Evolutionary conservation across 2,329 filamentous ascomycete species (phyloP), one percentile per base, ranked within the genome.

Genomic region (Juglanconis sp.): DNA sequence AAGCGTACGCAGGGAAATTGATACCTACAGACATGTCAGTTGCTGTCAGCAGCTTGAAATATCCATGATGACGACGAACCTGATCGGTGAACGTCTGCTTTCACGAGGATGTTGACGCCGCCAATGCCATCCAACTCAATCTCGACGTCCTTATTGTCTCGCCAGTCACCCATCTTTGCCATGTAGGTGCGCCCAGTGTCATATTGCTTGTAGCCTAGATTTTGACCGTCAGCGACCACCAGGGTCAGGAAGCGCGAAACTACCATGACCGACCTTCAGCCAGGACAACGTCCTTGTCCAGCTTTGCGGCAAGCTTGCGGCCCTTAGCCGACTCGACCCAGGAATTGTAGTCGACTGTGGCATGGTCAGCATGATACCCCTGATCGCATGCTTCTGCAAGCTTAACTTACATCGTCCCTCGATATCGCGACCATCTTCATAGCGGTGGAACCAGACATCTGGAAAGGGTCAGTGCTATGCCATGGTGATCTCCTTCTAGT

Each of bases 381-480:
- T 13, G 17, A 13, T 9, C 9, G 15, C 10, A 15, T 13, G 1
- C 6, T 32, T 46, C 31, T 42, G 35, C 35, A 55, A 81, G 51
- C 34, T n/a, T 15, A 13, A 36, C 89, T 78, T 80, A 95, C 91
- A 99, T 83, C 91, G 87, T 65, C 95, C 95, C 78, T 99, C 95
- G 67, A 98, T 94, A 72, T 99, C 94, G 55, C 82, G 81, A 32
- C 87, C 85, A 66, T 94, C 85, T 65, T 87, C 79, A 69, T 96
- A 96, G 53, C 93, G 86, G 73, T 98, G 94, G 77, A 97, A 98
- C 94, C 94, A 98, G 67, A 99, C 88, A 73, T 98, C 93, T 96
- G 70, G 51, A 38, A 7, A 60, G 51, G 32, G 66, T 76, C 63
- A 76, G 72, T 65, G 52, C n/a, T 58, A 10, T 40, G 30, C 34